These are phyloP conservation scores for Colletotrichum musicola DNA, from an alignment of 2,329 filamentous ascomycete genomes.

Conservation along the genomic window DNA sequence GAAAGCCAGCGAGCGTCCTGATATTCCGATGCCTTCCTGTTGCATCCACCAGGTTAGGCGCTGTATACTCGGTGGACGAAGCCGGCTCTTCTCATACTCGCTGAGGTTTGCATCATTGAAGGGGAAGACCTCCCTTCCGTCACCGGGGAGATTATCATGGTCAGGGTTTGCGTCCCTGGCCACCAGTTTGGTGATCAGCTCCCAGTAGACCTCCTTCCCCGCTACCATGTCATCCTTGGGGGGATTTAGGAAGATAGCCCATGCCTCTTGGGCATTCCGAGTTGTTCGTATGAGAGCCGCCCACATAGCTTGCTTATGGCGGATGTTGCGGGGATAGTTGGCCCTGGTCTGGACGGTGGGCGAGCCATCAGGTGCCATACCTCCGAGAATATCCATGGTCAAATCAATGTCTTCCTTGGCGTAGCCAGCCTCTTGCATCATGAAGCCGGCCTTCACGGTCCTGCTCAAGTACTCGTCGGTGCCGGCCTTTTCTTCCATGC, in stretches of 20 bases:
- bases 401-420: constrained; percentile 59
- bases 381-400: constrained; percentile 65
- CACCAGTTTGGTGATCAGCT: constrained; percentile 71
- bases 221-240: constrained; percentile 51
- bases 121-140: constrained; percentile 50
- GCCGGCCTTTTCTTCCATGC: constrained; percentile 67
- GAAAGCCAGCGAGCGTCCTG: constrained; percentile 25
- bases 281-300: constrained; percentile 69
- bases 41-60: constrained; percentile 72
- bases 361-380: constrained; percentile 60
- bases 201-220: constrained; percentile 62
- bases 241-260: constrained; percentile 61
- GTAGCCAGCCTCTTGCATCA: constrained; percentile 71
- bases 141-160: constrained; percentile 40
- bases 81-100: constrained; percentile 74
- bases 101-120: constrained; percentile 63
- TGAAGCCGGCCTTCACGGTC: constrained; percentile 63
- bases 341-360: constrained; percentile 67
- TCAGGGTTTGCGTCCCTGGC: constrained; percentile 46
- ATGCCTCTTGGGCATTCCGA: constrained; percentile 72
- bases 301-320: constrained; percentile 54
- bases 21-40: constrained; percentile 55
- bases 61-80: constrained; percentile 69
- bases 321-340: constrained; percentile 17
- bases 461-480: constrained; percentile 67